Evolutionary conservation across 805 yeast species (phyloP), one percentile per base, ranked within the genome.

Genomic region (Naumovozyma baii): DNA sequence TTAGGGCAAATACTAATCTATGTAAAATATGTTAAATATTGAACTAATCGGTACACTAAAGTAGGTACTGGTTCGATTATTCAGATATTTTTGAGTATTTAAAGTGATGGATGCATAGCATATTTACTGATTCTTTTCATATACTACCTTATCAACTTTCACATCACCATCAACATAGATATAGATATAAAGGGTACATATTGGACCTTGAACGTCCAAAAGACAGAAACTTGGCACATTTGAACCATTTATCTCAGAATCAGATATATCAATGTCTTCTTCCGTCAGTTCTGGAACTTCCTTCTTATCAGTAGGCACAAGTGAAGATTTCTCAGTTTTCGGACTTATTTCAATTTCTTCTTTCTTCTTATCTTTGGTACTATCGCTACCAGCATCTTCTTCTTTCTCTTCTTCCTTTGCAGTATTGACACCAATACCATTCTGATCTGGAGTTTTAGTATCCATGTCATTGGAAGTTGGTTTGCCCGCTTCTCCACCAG

Each of bases 221-320:
- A 90, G 67, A 53, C 95, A 87, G 59, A 92, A 90, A 39, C 95
- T 83, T 3, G 97, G 96, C 12, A 77, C 72, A n/a, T 53, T 55
- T 3, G 60, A 73, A 3, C 61, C 62, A 12, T 49, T 46, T 2
- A 54, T 35, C 18, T 53, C 57, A 22, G 42, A 39, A 4, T 51
- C 55, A 2, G 55, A 43, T 3, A 54, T 42, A 19, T 47, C 46
- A 22, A 47, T 42, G 14, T 46, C 47, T 13, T 48, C 52, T 18
- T 51, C 50, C 20, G 52, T 43, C 3, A 40, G 33, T 2, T 44
- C 44, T 8, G 34, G 37, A 4, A 26, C 40, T 22, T 33, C 33
- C 10, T 28, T 43, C 20, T 38, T 28, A 12, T 8, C 36, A 15
- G 33, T 34, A 34, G n/a, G n/a, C n/a, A n/a, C n/a, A n/a, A n/a